phyloP scores from a whole-genome alignment of 352 stramenopile species.

The Phytophthora lateralis region DNA sequence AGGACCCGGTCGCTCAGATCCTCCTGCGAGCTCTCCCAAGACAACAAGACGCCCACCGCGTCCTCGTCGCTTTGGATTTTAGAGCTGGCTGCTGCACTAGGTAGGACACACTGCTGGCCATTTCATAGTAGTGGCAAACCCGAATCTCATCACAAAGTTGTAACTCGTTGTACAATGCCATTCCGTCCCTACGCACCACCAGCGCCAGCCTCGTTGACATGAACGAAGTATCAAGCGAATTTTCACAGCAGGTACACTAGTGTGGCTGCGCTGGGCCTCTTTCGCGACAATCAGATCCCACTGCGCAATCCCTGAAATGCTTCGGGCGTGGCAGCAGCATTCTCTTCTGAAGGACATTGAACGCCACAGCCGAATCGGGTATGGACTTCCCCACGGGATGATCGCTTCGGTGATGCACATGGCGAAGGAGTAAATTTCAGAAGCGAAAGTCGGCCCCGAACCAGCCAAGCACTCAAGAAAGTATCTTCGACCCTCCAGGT shows the following conservation, averaged over 20 bases:
- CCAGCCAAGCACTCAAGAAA: background rate
- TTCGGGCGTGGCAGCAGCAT: background rate
- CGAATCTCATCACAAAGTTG: background rate
- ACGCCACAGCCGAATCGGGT: background rate
- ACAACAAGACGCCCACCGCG: constrained; percentile 65
- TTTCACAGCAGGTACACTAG: constrained; percentile 6
- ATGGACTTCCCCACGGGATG: constrained; percentile 7
- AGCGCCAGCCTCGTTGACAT: too few relatives aligned
- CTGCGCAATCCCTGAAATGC: background rate
- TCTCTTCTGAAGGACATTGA: background rate
- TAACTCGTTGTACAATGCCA: background rate
- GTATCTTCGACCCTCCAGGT: background rate
- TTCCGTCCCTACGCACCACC: background rate
- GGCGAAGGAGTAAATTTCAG: background rate
- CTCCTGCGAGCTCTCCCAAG: constrained; percentile 33
- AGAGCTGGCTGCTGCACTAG: constrained; percentile 12
- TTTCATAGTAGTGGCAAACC: background rate
- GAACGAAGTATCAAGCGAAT: background rate
- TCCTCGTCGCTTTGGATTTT: constrained; percentile 78
- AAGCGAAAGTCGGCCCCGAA: background rate
- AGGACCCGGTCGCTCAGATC: constrained; percentile 48
- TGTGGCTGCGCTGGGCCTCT: background rate
- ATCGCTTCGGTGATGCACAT: background rate
- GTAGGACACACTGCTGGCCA: background rate
- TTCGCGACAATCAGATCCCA: background rate